Evolutionary conservation across 2,329 filamentous ascomycete genomes (phyloP).

Genomic region (Leptographium lundbergii): DNA sequence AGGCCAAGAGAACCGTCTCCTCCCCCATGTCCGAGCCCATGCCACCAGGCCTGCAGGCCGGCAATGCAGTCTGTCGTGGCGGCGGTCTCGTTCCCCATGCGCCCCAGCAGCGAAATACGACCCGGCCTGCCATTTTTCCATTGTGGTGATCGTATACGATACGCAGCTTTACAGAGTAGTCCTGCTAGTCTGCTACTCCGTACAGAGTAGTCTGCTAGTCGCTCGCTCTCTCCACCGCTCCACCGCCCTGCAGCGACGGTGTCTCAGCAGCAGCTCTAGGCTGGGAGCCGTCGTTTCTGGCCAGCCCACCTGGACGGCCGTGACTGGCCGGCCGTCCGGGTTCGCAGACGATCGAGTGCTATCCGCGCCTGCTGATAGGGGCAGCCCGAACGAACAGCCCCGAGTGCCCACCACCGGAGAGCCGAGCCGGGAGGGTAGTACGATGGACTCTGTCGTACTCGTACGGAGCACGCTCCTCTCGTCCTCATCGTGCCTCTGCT

Average conservation of each 20-base stretch:
- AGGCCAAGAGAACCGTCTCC: not conserved
- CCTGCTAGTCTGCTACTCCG: too few relatives aligned
- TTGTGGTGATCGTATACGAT: not conserved
- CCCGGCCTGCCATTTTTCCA: too few relatives aligned
- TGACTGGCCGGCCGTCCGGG: not conserved
- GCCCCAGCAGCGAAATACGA: not conserved
- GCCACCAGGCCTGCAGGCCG: not conserved
- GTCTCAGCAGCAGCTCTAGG: not conserved
- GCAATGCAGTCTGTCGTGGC: not conserved
- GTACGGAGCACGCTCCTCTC: too few relatives aligned
- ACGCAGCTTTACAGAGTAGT: too few relatives aligned
- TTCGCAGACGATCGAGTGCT: not conserved
- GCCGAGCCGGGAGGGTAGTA: not conserved
- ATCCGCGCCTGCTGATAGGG: not conserved
- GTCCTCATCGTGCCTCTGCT: too few relatives aligned
- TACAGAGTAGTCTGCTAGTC: too few relatives aligned
- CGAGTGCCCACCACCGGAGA: not conserved
- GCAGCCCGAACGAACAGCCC: not conserved
- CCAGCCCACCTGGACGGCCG: not conserved
- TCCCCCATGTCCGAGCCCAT: not conserved
- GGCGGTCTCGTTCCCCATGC: too few relatives aligned
- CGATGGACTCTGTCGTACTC: too few relatives aligned
- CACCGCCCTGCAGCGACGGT: not conserved
- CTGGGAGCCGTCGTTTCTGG: not conserved
- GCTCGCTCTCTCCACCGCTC: not conserved